Evolutionary conservation across 108 stramenopile genomes (phyloP), one percentile per base, ranked within the genome.

Genomic region (Schizochytrium sp.): DNA sequence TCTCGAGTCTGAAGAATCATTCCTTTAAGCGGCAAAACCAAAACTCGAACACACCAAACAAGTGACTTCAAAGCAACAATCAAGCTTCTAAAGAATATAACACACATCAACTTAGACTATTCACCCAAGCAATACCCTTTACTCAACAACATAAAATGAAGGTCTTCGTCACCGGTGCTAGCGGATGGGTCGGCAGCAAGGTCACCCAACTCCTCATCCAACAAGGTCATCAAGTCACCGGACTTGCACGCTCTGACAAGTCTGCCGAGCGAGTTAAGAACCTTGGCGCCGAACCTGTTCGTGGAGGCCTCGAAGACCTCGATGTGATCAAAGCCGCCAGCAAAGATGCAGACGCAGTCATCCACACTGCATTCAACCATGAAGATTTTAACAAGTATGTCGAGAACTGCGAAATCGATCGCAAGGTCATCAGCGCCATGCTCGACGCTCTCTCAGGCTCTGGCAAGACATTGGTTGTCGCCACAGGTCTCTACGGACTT

Each of bases 191-290:
- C 2, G 88, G 88, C 12, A 41, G 40, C 0, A 41, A 5, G 0
- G 59, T 88, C 15, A 72, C 64, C 2, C 17, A 64, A 28, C 10
- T 19, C 40, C 88, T 88, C 40, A 13, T 88, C 61, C 15, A 88
- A n/a, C n/a, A 61, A 28, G 88, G 88, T 2, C 88, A 88, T 38
- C 28, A 61, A n/a, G 88, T 88, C 88, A 17, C 64, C 17, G 88
- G 28, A 19, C 88, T 88, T 3, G 88, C 61, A 45, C 88, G 88
- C 60, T 88, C 88, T 5, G 88, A 88, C 40, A 38, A 17, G 64
- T 88, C 88, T 13, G 88, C 61, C 1, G 28, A 61, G 12, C 17
- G 28, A n/a, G 61, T 64, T 10, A 46, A 72, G 4, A 5, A 3
- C 7, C 40, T 41, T 0, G 88, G 88, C 59, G 88, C 88, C 15